phyloP scores from a whole-genome alignment of 2,329 filamentous ascomycete genomes.

The Ceratocystis huliohia region DNA sequence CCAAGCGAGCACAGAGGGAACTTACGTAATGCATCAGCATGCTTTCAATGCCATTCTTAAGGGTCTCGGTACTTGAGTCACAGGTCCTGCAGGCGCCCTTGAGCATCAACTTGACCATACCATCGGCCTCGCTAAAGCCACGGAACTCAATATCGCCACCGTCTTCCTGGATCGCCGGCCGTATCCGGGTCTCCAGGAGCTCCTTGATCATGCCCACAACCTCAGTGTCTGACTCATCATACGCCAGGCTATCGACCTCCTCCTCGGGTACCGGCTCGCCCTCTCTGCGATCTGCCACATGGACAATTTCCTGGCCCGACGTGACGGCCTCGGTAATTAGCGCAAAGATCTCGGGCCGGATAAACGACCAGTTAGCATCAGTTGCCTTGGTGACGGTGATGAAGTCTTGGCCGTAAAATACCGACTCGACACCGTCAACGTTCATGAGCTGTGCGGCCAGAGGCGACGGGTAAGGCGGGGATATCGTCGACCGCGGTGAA shows the following conservation, averaged over 20 bases:
- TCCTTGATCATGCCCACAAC: conserved; percentile 99
- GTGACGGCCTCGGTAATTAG: conserved; percentile 89
- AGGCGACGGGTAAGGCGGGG: conserved; percentile 79
- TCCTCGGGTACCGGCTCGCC: conserved; percentile 32
- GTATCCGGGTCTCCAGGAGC: conserved; percentile 83
- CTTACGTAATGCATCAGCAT: conserved; percentile 95
- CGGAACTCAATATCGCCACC: conserved; percentile 94
- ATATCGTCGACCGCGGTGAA: conserved; percentile 72
- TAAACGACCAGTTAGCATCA: conserved; percentile 83
- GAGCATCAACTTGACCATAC: conserved; percentile 74
- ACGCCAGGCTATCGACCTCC: conserved; percentile 61
- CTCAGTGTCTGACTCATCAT: conserved; percentile 83
- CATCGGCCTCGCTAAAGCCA: conserved; percentile 60
- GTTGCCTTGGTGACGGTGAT: conserved; percentile 90
- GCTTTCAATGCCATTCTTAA: conserved; percentile 96
- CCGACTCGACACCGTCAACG: conserved; percentile 84
- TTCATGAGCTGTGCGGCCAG: conserved; percentile 83
- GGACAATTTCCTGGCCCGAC: conserved; percentile 69
- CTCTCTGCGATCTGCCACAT: conserved; percentile 49
- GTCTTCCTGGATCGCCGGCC: conserved; percentile 93
- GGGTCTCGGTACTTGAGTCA: conserved; percentile 88
- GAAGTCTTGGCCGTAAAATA: conserved; percentile 91
- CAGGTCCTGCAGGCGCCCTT: conserved; percentile 89
- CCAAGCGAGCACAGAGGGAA: conserved; percentile 24
- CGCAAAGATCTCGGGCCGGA: conserved; percentile 90